Evolutionary conservation across 352 stramenopile genomes (phyloP), one percentile per base, ranked within the genome.

Genomic region (Phytophthora brassicae): DNA sequence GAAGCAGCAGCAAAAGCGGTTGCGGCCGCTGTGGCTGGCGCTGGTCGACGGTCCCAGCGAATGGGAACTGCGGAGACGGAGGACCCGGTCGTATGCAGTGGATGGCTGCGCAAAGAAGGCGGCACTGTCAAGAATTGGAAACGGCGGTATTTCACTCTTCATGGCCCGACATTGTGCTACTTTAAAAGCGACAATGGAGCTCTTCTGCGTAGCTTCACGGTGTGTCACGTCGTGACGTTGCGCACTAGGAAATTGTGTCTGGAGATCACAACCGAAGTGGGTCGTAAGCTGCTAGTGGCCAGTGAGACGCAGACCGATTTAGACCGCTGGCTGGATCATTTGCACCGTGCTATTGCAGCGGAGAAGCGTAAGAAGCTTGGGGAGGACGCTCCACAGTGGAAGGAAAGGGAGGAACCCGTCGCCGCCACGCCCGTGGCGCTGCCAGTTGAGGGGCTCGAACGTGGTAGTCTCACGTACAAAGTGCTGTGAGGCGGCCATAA

Each of bases 71-170:
- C 45, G 14, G 71, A 81, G 50, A 48, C 56, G 3, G 56, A 76
- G 11, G 68, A 88, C 13, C 73, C 78, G 4, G 74, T 84, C 6
- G 60, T 81, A 9, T 94, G 81, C 66, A 89, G 78, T 22, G 86
- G 86, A 5, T 94, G 81, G 78, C 73, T 94, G 6, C 75, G 75
- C 9, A 94, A 94, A 58, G 81, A 94, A 77, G 86, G 86, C 28
- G 82, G 86, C 35, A 88, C 81, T 1, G 75, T 94, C 54, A 91
- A 89, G 64, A 91, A 77, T 53, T 94, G 86, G 86, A 94, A 94
- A 58, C 72, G 77, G 14, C 80, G 86, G 7, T 94, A 88, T 48
- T 94, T 94, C 63, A 92, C 80, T 1, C 66, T 94, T 12, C 82
- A 88, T 26, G 81, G 83, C 6, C 76, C 81, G 36, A 84, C 75